Evolutionary conservation across 352 stramenopile species (phyloP).

Genomic region (Salisapilia sapeloensis): DNA sequence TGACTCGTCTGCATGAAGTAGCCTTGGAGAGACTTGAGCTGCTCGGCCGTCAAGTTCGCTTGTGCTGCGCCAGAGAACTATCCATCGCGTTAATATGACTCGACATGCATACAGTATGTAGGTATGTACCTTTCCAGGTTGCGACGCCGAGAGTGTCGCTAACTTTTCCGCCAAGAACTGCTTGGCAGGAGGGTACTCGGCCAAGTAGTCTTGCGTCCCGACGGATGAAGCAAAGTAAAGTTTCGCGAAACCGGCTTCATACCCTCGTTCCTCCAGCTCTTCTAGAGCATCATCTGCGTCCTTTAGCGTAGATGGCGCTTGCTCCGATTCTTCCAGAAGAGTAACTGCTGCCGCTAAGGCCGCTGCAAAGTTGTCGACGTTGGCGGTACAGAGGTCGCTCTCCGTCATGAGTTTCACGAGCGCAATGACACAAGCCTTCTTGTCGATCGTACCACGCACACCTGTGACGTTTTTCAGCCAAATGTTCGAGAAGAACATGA

Average conservation of each 20-base stretch:
- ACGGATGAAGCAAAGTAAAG: constrained; percentile 82
- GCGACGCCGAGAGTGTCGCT: constrained; percentile 39
- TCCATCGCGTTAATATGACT: constrained; percentile 1
- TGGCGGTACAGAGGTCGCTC: constrained; percentile 31
- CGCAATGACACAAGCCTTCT: constrained; percentile 50
- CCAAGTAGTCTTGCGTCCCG: constrained; percentile 72
- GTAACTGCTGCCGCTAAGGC: constrained; percentile 25
- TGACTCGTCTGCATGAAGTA: constrained; percentile 57
- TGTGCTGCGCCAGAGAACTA: no score
- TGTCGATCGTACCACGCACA: constrained; percentile 31
- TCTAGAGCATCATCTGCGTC: constrained; percentile 70
- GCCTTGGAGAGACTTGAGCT: constrained; percentile 14
- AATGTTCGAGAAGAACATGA: constrained; percentile 81
- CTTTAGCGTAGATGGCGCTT: constrained; percentile 29
- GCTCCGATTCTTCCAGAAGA: constrained; percentile 47
- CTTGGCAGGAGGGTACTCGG: constrained; percentile 41
- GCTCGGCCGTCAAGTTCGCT: neutral
- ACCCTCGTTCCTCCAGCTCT: constrained; percentile 71
- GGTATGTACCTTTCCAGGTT: constrained; percentile 42
- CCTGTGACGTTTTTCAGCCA: constrained; percentile 77
- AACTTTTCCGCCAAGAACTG: constrained; percentile 52
- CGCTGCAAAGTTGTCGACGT: constrained; percentile 33
- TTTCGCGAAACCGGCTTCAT: constrained; percentile 89
- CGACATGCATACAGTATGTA: neutral
- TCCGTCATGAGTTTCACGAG: constrained; percentile 63